Evolutionary conservation across 768 basidiomycete species (phyloP).

Genomic region (Sistotremastrum suecicum): DNA sequence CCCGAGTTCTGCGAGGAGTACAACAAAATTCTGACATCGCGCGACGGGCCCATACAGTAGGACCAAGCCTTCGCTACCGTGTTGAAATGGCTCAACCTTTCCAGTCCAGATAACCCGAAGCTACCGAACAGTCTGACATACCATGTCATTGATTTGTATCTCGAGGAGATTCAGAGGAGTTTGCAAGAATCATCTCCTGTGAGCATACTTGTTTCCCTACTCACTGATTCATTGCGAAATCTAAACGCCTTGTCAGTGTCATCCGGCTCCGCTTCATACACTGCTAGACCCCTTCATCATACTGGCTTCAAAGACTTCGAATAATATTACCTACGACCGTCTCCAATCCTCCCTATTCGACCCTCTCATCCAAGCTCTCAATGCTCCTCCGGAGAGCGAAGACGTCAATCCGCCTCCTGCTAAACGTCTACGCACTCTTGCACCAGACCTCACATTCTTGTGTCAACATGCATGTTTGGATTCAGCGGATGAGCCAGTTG

Average conservation of each 20-base stretch:
- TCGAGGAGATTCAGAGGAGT: slow-evolving; percentile 71
- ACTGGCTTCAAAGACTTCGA: slow-evolving; percentile 55
- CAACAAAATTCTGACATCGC: slow-evolving; percentile 46
- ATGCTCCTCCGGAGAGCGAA: slow-evolving; percentile 18
- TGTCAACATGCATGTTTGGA: slow-evolving; percentile 35
- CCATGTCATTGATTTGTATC: slow-evolving; percentile 80
- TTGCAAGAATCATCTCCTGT: slow-evolving; percentile 3
- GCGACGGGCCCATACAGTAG: slow-evolving; percentile 81
- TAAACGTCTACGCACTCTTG: slow-evolving; percentile 29
- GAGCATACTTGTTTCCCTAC: neutral
- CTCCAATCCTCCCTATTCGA: slow-evolving; percentile 52
- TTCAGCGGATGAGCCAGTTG: slow-evolving; percentile 21
- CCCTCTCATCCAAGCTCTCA: slow-evolving; percentile 51
- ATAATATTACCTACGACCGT: slow-evolving; percentile 55
- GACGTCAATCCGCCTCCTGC: slow-evolving; percentile 26
- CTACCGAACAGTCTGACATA: slow-evolving; percentile 70
- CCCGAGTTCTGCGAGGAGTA: slow-evolving; percentile 37
- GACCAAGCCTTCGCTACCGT: slow-evolving; percentile 8
- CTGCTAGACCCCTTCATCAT: slow-evolving; percentile 58
- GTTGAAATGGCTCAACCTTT: neutral
- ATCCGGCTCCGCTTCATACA: slow-evolving; percentile 34
- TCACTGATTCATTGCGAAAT: slow-evolving; percentile 24
- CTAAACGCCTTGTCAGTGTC: slow-evolving; percentile 14
- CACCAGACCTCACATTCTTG: slow-evolving; percentile 22
- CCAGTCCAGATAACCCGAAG: slow-evolving; percentile 53